A percentile compares a stretch with the other conserved stretches of the same genome.
Evolutionary conservation across 2,329 filamentous ascomycete species (phyloP).

Genomic region (Diaporthe caulivora): DNA sequence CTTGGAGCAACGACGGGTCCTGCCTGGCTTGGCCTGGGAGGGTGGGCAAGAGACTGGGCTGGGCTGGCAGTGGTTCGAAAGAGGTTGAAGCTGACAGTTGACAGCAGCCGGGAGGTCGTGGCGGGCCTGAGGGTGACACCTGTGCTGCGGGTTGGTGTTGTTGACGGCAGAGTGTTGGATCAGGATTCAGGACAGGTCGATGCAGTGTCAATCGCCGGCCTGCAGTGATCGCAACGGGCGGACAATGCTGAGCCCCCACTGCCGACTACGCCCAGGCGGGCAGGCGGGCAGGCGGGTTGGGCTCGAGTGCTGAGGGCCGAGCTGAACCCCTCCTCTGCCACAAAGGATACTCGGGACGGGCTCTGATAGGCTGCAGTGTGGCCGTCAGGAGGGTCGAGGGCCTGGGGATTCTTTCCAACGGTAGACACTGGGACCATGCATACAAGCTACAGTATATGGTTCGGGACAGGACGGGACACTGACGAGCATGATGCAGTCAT

Average conservation of each 20-base stretch:
- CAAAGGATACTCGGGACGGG: neutral
- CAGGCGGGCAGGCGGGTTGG: neutral
- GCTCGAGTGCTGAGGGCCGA: constrained; percentile 11
- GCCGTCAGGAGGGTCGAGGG: neutral
- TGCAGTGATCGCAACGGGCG: constrained; percentile 19
- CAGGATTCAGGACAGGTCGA: constrained; percentile 22
- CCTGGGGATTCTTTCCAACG: neutral
- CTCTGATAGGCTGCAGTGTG: constrained; percentile 14
- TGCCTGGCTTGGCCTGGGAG: neutral
- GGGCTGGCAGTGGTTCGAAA: neutral
- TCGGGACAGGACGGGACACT: neutral
- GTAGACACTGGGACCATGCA: neutral
- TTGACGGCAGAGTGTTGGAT: constrained; percentile 19
- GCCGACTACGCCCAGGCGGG: neutral
- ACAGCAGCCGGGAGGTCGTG: constrained; percentile 7
- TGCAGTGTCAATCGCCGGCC: constrained; percentile 6
- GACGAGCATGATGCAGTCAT: constrained; percentile 7
- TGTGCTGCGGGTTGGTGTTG: constrained; percentile 6
- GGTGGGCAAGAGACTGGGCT: neutral
- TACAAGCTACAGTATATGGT: neutral
- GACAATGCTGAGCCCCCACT: constrained; percentile 1
- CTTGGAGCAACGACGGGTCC: neutral
- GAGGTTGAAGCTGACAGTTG: neutral
- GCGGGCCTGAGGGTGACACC: neutral
- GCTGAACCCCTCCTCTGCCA: neutral